Conservation (phyloP, 2,329 filamentous ascomycete species). For the Trichoderma polysporum region DNA sequence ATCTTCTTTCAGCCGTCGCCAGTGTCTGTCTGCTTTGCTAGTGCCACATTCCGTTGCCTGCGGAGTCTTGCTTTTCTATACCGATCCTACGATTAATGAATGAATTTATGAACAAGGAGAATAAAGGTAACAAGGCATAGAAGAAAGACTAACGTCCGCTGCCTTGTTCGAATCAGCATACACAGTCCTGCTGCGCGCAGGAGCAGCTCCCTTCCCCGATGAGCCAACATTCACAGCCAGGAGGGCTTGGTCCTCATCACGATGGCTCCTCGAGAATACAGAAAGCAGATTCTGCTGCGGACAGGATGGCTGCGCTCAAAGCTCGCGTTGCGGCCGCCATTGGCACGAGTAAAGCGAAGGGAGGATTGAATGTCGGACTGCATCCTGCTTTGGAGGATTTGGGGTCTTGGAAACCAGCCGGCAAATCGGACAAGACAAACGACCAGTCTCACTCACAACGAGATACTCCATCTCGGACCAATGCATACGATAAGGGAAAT, state of each 20-base stretch:
- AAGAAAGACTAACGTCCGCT: background rate
- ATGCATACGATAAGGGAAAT: background rate
- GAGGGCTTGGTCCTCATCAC: slow-evolving; percentile 56
- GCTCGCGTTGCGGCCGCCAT: slow-evolving; percentile 77
- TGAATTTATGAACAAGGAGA: background rate
- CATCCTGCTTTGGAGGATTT: slow-evolving; percentile 71
- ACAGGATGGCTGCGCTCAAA: slow-evolving; percentile 74
- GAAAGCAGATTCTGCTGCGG: slow-evolving; percentile 57
- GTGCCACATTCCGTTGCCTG: background rate
- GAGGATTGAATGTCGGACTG: slow-evolving; percentile 72
- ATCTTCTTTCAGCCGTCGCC: background rate
- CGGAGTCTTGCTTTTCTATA: background rate
- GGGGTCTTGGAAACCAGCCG: slow-evolving; percentile 45
- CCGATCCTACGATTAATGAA: background rate
- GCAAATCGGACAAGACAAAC: slow-evolving; percentile 36
- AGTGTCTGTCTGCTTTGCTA: background rate
- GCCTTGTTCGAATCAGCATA: background rate
- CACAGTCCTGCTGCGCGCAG: background rate
- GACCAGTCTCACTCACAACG: slow-evolving; percentile 22
- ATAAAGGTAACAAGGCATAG: background rate
- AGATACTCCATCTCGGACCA: background rate
- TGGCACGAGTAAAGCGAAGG: slow-evolving; percentile 56
- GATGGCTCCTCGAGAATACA: slow-evolving; percentile 55
- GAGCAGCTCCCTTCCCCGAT: slow-evolving; percentile 34
- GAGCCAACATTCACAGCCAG: slow-evolving; percentile 52